A percentile compares a stretch with the other conserved stretches of the same genome.
phyloP scores from a whole-genome alignment of 192 early-diverging fungal genomes.

The Obelidium mucronatum region DNA sequence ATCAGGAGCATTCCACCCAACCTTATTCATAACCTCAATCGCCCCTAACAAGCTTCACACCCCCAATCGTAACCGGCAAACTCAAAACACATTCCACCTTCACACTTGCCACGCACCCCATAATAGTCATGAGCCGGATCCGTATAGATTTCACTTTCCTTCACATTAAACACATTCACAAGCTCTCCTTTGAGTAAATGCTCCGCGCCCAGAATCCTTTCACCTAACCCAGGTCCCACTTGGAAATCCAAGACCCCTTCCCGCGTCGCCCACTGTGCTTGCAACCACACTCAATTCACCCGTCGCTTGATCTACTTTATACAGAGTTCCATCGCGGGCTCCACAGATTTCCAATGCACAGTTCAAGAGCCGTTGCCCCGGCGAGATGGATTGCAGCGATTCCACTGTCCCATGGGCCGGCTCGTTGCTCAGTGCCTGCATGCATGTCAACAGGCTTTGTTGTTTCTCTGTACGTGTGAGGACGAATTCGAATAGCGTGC shows the following conservation, averaged over 20 bases:
- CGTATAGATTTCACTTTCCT: slow-evolving; percentile 51
- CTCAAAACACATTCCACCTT: slow-evolving; percentile 56
- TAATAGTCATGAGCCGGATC: slow-evolving; percentile 45
- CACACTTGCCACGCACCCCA: slow-evolving; percentile 22
- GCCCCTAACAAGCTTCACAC: slow-evolving; percentile 42
- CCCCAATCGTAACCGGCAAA: slow-evolving; percentile 42
- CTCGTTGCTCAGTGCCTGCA: slow-evolving; percentile 35
- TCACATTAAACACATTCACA: slow-evolving; percentile 57
- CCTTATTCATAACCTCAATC: slow-evolving; percentile 61
- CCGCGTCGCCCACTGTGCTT: slow-evolving; percentile 39
- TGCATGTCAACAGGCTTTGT: slow-evolving; percentile 40
- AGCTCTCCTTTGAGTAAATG: slow-evolving; percentile 47
- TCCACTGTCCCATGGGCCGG: slow-evolving; percentile 34
- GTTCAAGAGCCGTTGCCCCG: slow-evolving; percentile 25
- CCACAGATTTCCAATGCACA: slow-evolving; percentile 34
- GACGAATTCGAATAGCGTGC: slow-evolving; percentile 46
- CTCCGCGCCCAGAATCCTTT: slow-evolving; percentile 34
- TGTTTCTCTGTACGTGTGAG: slow-evolving; percentile 41
- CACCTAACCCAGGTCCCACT: not conserved
- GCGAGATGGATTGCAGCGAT: not conserved
- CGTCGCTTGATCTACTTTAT: slow-evolving; percentile 39
- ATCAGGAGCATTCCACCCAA: too few relatives aligned
- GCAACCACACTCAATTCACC: slow-evolving; percentile 33
- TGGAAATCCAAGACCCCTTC: slow-evolving; percentile 10
- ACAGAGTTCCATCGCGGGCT: slow-evolving; percentile 42